Evolutionary conservation across 2,329 filamentous ascomycete species (phyloP).

Genomic region (Verticillium isaacii): DNA sequence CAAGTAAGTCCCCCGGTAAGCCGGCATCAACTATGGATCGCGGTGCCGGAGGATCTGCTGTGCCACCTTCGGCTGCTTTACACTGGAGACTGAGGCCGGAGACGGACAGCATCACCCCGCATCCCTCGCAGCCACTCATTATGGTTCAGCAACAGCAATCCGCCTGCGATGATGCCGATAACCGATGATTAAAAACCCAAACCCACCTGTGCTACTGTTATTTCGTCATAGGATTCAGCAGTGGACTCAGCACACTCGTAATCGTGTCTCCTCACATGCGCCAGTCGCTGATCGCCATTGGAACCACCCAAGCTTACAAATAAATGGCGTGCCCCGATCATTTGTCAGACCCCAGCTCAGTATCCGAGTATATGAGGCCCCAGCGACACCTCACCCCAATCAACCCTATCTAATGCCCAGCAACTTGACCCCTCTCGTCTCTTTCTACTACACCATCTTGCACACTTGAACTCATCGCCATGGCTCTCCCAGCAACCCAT

Average conservation of each 20-base stretch:
- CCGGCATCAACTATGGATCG: background rate
- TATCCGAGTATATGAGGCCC: background rate
- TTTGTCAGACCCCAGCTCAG: background rate
- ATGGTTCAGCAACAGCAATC: background rate
- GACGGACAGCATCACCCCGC: background rate
- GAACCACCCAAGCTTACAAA: background rate
- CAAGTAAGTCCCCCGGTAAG: background rate
- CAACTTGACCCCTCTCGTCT: background rate
- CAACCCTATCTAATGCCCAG: background rate
- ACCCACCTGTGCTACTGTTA: background rate
- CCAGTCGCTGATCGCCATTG: background rate
- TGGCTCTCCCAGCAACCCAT: conserved; percentile 18
- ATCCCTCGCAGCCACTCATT: background rate
- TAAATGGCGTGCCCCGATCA: background rate
- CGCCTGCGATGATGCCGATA: background rate
- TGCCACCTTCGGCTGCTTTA: background rate
- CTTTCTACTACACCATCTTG: background rate
- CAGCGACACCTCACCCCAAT: background rate
- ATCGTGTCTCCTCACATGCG: background rate
- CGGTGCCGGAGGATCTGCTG: background rate
- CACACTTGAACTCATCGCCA: background rate
- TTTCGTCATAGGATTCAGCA: background rate
- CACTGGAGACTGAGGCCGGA: background rate
- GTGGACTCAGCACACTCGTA: no score
- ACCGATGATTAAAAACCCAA: background rate